Conservation (phyloP, 805 yeast genomes). For the Candida coquimbonensis region DNA sequence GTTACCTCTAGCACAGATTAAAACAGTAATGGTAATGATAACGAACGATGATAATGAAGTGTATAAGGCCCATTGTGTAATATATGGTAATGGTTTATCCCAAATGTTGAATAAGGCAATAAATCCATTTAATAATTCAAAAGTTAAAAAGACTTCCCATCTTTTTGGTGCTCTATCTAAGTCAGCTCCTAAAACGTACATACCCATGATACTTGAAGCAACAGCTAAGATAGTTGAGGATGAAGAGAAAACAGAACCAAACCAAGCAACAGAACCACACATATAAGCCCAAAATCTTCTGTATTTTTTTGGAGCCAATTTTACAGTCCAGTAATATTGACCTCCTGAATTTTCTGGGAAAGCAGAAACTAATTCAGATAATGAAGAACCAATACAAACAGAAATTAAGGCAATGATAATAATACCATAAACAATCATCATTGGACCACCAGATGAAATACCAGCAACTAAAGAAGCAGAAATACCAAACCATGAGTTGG, state of each 20-base stretch:
- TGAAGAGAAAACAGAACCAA: slow-evolving; percentile 53
- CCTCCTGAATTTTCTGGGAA: slow-evolving; percentile 50
- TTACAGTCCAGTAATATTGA: slow-evolving; percentile 49
- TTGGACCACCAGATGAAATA: slow-evolving; percentile 49
- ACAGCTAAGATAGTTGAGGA: slow-evolving; percentile 51
- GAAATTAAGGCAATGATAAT: slow-evolving; percentile 42
- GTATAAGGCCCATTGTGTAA: slow-evolving; percentile 42
- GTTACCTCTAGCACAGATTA: slow-evolving; percentile 43
- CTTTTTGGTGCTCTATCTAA: slow-evolving; percentile 30
- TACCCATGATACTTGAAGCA: slow-evolving; percentile 43
- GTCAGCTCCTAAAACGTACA: slow-evolving; percentile 32
- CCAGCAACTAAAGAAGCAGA: slow-evolving; percentile 50
- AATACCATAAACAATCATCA: slow-evolving; percentile 49
- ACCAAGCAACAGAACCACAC: slow-evolving; percentile 55
- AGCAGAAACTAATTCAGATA: slow-evolving; percentile 44
- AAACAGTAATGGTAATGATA: slow-evolving; percentile 43
- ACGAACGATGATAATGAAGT: slow-evolving; percentile 43
- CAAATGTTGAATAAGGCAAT: slow-evolving; percentile 40
- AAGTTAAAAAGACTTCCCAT: slow-evolving; percentile 49
- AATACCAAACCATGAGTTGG: slow-evolving; percentile 55
- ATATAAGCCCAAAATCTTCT: slow-evolving; percentile 36
- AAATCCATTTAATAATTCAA: slow-evolving; percentile 36
- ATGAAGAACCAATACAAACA: slow-evolving; percentile 38
- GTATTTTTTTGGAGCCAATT: slow-evolving; percentile 36
- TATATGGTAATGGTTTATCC: slow-evolving; percentile 41